Percentiles rank a stretch among this genome's conserved stretches.
These are phyloP conservation scores for Nicotiana obtusifolia DNA, from an alignment of 257 asterid genomes.

Conservation along the genomic window DNA sequence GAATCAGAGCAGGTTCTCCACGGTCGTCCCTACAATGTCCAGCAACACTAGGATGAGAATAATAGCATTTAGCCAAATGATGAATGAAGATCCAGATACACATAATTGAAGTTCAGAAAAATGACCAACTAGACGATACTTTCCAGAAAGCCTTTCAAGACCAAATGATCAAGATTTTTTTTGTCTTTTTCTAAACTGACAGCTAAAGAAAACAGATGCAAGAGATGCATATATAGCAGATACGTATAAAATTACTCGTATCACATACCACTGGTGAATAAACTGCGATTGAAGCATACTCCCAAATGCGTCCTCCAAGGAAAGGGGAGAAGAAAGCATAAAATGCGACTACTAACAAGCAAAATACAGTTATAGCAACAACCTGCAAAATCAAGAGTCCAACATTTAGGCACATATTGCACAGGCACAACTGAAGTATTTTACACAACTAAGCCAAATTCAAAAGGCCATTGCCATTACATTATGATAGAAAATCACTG, in stretches of 20 bases:
- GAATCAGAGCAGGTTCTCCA: background rate
- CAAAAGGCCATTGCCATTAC: background rate
- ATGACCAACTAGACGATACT: background rate
- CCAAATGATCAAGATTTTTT: background rate
- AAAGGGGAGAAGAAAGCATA: constrained; percentile 97
- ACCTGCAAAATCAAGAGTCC: constrained; percentile 43
- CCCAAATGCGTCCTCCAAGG: constrained; percentile 86
- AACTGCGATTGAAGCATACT: constrained; percentile 56
- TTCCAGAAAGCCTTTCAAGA: background rate
- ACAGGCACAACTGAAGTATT: background rate
- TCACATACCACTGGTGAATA: constrained; percentile 91
- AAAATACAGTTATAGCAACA: constrained; percentile 85
- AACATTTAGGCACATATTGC: constrained; percentile 4
- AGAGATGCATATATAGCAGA: background rate
- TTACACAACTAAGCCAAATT: background rate
- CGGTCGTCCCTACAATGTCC: background rate
- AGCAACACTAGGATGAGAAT: background rate
- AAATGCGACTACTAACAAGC: constrained; percentile 83
- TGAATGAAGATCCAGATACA: background rate
- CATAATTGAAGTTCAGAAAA: background rate
- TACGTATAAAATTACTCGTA: constrained; percentile 3
- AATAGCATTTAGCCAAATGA: background rate
- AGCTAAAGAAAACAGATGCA: background rate
- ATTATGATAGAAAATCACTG: constrained; percentile 3
- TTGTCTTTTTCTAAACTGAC: background rate